phyloP scores from a whole-genome alignment of 2,329 filamentous ascomycete species.

The Diplodia seriata region DNA sequence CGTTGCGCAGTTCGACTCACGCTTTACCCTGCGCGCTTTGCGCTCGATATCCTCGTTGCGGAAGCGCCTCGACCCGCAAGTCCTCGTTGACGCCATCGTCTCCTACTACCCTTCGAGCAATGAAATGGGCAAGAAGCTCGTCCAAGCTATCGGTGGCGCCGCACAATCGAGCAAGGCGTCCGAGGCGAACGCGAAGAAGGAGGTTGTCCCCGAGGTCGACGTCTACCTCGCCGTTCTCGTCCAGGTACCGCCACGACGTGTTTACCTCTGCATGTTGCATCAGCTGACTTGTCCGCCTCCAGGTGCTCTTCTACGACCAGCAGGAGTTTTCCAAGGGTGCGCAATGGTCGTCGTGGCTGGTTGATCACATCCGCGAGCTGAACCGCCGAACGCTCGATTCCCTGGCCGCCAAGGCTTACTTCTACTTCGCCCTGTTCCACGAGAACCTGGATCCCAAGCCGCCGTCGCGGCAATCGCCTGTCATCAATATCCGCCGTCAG shows the following conservation, averaged over 20 bases:
- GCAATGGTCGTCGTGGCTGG: constrained; percentile 82
- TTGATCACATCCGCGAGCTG: constrained; percentile 83
- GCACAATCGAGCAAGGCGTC: constrained; percentile 47
- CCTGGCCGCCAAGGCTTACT: constrained; percentile 93
- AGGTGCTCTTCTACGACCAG: constrained; percentile 88
- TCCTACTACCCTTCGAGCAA: constrained; percentile 78
- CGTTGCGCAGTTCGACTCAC: constrained; percentile 89
- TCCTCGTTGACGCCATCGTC: constrained; percentile 79
- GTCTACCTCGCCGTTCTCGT: constrained; percentile 83
- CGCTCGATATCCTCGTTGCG: constrained; percentile 95
- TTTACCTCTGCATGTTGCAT: background rate
- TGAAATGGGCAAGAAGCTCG: constrained; percentile 71
- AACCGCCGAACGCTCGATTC: constrained; percentile 95
- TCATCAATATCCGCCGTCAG: constrained; percentile 84
- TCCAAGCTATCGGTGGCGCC: constrained; percentile 70
- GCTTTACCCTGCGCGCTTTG: constrained; percentile 92
- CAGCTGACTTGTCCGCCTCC: constrained; percentile 43
- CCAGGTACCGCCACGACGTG: constrained; percentile 42
- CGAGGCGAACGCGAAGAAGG: constrained; percentile 75
- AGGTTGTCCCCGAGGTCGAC: constrained; percentile 84
- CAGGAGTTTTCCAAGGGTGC: constrained; percentile 81
- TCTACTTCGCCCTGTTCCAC: constrained; percentile 95
- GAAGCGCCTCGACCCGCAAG: constrained; percentile 84
- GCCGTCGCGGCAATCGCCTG: constrained; percentile 84
- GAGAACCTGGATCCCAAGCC: constrained; percentile 88